Evolutionary conservation across 2,329 filamentous ascomycete species (phyloP), one percentile per base, ranked within the genome.

Genomic region (Aspergillus pseudoviridinutans): DNA sequence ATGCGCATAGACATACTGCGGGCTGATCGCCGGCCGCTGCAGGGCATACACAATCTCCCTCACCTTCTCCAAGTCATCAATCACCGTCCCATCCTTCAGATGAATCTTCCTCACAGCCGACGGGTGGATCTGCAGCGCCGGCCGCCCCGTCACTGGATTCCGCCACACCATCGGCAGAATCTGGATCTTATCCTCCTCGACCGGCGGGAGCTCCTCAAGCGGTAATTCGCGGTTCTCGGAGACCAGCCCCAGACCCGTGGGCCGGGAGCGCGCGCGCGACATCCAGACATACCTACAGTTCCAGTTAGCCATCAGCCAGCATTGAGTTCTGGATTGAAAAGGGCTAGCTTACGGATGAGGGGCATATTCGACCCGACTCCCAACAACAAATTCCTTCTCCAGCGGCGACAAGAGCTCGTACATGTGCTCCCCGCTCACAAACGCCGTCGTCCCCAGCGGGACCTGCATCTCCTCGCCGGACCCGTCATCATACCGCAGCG

Each of bases 101-200:
- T 91, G 87, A 61, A 92, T 82, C 66, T 83, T 86, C 51, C 87
- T 83, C 49, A 91, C 80, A 0, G 89, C 88, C 7, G 84, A 87
- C 0, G 90, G 89, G 64, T 92, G 89, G 42, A 92, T 80, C 71
- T 92, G 89, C 24, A 92, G 76, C 1, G 89, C 87, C 7, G 91
- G 76, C 10, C 81, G 79, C 7, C 86, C 87, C 0, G 87, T 91
- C 2, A 86, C 79, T 0, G 89, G 88, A 68, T 92, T 92, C 65
- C 84, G 84, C 89, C 89, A 93, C 72, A 83, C 85, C 84, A 92
- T 88, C 25, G 89, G 89, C 42, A 91, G 79, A 59, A 87, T 77
- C 75, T 90, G 86, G 68, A 92, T 85, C 70, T 90, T 87, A 28
- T 79, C 75, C 50, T 82, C 71, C 20, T 90, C 86, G 59, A 91